Evolutionary conservation across 2,329 filamentous ascomycete species (phyloP).

Genomic region (Trichoderma pleuroti): DNA sequence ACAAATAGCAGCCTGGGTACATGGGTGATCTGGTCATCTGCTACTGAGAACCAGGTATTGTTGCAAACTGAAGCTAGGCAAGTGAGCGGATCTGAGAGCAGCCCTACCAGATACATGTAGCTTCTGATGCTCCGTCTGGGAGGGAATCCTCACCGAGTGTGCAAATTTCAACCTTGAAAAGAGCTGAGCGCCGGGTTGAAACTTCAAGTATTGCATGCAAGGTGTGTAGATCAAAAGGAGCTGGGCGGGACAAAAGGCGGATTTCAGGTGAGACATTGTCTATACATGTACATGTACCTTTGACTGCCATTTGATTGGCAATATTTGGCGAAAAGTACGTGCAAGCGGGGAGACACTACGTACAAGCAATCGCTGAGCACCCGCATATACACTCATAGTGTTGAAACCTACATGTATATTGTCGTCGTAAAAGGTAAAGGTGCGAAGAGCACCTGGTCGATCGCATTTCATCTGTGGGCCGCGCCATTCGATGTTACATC

Average conservation of each 20-base stretch:
- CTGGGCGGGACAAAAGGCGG: neutral
- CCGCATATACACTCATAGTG: too few relatives aligned
- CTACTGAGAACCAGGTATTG: neutral
- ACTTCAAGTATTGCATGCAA: neutral
- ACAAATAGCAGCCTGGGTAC: neutral
- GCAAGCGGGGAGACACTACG: neutral
- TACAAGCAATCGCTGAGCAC: neutral
- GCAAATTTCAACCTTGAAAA: neutral
- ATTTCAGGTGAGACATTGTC: neutral
- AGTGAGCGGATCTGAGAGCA: neutral
- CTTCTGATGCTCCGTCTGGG: neutral
- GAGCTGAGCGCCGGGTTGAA: neutral
- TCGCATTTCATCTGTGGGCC: neutral
- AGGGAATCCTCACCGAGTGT: neutral
- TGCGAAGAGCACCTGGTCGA: neutral
- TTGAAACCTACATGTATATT: neutral
- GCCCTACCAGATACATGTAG: neutral
- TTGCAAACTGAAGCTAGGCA: neutral
- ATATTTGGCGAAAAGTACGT: neutral
- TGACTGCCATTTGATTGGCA: neutral
- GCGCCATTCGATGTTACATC: neutral
- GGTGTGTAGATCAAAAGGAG: neutral
- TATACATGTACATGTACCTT: too few relatives aligned
- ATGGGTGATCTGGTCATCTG: neutral
- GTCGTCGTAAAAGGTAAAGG: neutral